Percentiles rank a stretch among this genome's conserved stretches.
These are phyloP conservation scores for Albatrellus sp. DNA, from an alignment of 1,284 basidiomycete species.

Conservation along the genomic window DNA sequence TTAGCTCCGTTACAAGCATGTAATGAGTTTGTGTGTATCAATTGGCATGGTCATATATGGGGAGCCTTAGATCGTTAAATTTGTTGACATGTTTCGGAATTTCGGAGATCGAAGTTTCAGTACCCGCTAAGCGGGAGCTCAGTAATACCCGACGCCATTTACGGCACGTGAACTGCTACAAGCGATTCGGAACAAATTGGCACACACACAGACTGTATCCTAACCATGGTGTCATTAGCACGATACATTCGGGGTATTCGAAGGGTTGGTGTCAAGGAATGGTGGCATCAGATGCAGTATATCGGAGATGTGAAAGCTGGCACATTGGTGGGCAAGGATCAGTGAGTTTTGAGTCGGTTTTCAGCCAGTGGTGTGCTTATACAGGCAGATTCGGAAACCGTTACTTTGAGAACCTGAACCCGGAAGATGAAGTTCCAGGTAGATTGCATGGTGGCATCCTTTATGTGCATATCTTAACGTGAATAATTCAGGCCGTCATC, in stretches of 20 bases:
- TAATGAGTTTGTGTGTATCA: background rate
- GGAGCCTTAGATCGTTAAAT: too few species aligned
- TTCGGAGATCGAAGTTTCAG: too few species aligned
- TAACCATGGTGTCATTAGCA: conserved; percentile 55
- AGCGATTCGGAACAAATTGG: conserved; percentile 8
- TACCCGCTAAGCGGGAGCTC: too few species aligned
- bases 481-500: conserved; percentile 58
- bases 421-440: conserved; percentile 80
- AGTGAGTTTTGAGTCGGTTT: conserved; percentile 35
- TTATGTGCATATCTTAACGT: background rate
- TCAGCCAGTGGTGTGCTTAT: background rate
- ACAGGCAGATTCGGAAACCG: conserved; percentile 69
- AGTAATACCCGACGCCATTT: background rate
- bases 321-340: conserved; percentile 67
- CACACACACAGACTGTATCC: conserved; percentile 1
- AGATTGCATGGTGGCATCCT: conserved; percentile 13
- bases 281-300: conserved; percentile 79
- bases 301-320: conserved; percentile 89
- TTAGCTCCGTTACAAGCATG: background rate
- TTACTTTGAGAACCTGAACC: conserved; percentile 84
- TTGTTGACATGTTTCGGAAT: background rate
- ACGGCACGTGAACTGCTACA: background rate
- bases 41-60: too few species aligned
- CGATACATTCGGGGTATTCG: conserved; percentile 69
- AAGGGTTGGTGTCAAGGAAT: conserved; percentile 67